These are phyloP conservation scores for Chrysophaeum taylorii DNA, from an alignment of 352 stramenopile genomes.

Conservation along the genomic window DNA sequence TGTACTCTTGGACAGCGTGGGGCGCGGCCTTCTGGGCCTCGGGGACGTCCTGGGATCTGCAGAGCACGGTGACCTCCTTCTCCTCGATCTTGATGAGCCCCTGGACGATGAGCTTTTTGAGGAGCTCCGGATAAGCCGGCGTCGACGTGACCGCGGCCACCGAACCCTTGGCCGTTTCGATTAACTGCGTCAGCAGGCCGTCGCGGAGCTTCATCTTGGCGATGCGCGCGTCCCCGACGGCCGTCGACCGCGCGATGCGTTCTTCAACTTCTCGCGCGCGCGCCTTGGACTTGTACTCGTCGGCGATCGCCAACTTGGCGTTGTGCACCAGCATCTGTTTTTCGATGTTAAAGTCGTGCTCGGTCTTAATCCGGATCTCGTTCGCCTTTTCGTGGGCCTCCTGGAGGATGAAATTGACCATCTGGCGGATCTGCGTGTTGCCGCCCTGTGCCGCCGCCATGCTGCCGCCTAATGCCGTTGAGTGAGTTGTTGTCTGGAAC, in stretches of 20 bases:
- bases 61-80: conserved; percentile 77
- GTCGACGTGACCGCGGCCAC: conserved; percentile 10
- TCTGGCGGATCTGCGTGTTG: conserved; percentile 72
- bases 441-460: no score
- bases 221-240: conserved; percentile 82
- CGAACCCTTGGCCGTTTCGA: conserved; percentile 38
- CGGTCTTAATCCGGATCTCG: conserved; percentile 60
- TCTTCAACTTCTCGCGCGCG: conserved; percentile 78
- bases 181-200: conserved; percentile 58
- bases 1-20: conserved; percentile 62
- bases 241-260: conserved; percentile 66
- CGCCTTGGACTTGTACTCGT: conserved; percentile 92
- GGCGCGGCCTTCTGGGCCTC: conserved; percentile 70
- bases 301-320: conserved; percentile 91
- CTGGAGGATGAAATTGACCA: conserved; percentile 98
- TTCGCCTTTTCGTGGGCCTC: conserved; percentile 90
- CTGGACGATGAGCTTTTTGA: conserved; percentile 93
- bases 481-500: no score
- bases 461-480: no score
- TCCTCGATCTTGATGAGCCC: conserved; percentile 96
- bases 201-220: conserved; percentile 92
- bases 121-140: conserved; percentile 72
- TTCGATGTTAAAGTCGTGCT: conserved; percentile 98
- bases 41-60: conserved; percentile 73
- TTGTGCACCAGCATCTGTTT: conserved; percentile 97